These are phyloP conservation scores for Microcyclospora pomicola DNA, from an alignment of 2,329 filamentous ascomycete genomes.

Conservation along the genomic window DNA sequence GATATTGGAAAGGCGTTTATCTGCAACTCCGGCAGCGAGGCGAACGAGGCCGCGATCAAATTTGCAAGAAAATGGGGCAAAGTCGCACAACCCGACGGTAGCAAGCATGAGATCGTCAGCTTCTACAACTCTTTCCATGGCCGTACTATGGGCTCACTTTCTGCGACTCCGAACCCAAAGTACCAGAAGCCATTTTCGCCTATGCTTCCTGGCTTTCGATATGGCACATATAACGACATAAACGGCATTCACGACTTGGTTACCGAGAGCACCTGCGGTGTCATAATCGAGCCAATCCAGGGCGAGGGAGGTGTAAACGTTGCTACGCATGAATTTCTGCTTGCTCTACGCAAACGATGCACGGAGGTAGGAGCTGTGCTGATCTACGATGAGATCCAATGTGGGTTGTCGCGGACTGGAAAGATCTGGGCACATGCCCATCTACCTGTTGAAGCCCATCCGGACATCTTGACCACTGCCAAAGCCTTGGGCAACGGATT, in stretches of 20 bases:
- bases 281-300: conserved; percentile 94
- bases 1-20: conserved; percentile 71
- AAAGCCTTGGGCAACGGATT: conserved; percentile 96
- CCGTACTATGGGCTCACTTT: conserved; percentile 85
- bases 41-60: conserved; percentile 95
- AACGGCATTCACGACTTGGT: conserved; percentile 57
- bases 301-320: conserved; percentile 88
- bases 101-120: conserved; percentile 73
- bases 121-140: conserved; percentile 92
- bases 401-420: conserved; percentile 77
- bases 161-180: conserved; percentile 95
- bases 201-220: conserved; percentile 87
- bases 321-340: conserved; percentile 68
- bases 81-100: conserved; percentile 21
- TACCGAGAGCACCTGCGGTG: conserved; percentile 76
- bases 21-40: conserved; percentile 92
- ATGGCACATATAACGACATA: conserved; percentile 76
- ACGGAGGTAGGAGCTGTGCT: conserved; percentile 77
- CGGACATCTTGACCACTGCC: conserved; percentile 84
- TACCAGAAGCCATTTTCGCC: conserved; percentile 92
- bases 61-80: conserved; percentile 89
- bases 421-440: conserved; percentile 75
- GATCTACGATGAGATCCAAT: conserved; percentile 96
- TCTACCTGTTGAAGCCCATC: conserved; percentile 67
- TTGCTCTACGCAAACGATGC: conserved; percentile 71